These are phyloP conservation scores for Kalmusia sp. DNA, from an alignment of 2,329 filamentous ascomycete species.

Conservation along the genomic window DNA sequence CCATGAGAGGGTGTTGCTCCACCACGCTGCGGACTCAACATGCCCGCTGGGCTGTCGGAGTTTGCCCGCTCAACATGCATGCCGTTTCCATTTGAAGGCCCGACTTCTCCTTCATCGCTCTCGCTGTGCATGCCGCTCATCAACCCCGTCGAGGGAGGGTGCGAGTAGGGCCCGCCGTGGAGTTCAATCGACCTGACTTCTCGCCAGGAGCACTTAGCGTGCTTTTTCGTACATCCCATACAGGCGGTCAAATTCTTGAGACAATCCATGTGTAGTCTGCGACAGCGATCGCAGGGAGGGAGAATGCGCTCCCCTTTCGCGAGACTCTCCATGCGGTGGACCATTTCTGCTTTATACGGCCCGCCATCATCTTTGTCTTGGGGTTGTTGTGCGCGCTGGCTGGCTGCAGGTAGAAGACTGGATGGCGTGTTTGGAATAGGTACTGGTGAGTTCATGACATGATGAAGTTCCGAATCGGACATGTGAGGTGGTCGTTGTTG, in stretches of 20 bases:
- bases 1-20: conserved; percentile 27
- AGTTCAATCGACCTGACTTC: conserved; percentile 78
- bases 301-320: conserved; percentile 75
- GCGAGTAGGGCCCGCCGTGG: conserved; percentile 31
- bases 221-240: conserved; percentile 86
- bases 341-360: conserved; percentile 70
- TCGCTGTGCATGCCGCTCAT: conserved; percentile 41
- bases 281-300: conserved; percentile 86
- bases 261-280: conserved; percentile 80
- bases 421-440: conserved; percentile 63
- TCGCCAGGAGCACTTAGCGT: conserved; percentile 87
- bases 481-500: conserved; percentile 32
- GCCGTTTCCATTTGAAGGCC: conserved; percentile 12
- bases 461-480: conserved; percentile 49
- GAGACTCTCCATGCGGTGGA: conserved; percentile 77
- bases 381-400: conserved; percentile 45
- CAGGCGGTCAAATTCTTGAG: conserved; percentile 87
- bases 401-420: conserved; percentile 57
- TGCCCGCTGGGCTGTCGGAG: conserved; percentile 35
- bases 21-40: conserved; percentile 33
- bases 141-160: conserved; percentile 22
- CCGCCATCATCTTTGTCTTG: conserved; percentile 63
- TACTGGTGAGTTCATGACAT: conserved; percentile 55
- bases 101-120: conserved; percentile 28
- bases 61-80: conserved; percentile 33